Conservation (phyloP, 129 eudicot species). For the Ambrosia trifida region DNA sequence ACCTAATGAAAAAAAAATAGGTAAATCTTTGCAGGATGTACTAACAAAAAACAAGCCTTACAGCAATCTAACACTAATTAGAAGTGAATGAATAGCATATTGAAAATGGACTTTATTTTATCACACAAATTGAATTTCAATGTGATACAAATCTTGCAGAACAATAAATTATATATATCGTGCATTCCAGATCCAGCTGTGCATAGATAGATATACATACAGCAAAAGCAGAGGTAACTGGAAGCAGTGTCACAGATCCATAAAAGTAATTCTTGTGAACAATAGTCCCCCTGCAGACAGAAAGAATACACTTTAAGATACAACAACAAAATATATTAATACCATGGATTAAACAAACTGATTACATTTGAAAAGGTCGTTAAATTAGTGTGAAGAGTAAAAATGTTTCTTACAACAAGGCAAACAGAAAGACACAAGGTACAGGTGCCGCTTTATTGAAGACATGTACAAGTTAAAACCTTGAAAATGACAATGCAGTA, state of each 20-base stretch:
- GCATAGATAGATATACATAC: slow-evolving; percentile 42
- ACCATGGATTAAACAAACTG: background rate
- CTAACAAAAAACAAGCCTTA: background rate
- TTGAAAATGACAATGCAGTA: background rate
- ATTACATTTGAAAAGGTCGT: background rate
- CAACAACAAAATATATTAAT: slow-evolving; percentile 11
- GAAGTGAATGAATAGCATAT: background rate
- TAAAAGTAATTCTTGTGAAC: slow-evolving; percentile 88
- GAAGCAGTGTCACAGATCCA: slow-evolving; percentile 86
- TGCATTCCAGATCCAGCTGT: background rate
- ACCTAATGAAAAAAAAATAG: slow-evolving; percentile 44
- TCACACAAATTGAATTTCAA: background rate
- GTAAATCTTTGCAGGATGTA: slow-evolving; percentile 13
- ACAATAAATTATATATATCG: background rate
- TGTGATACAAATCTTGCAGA: slow-evolving; percentile 7
- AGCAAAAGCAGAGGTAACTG: slow-evolving; percentile 67
- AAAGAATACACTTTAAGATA: background rate
- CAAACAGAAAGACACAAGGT: background rate
- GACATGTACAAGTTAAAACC: background rate
- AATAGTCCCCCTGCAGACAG: slow-evolving; percentile 67
- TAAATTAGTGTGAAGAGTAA: background rate
- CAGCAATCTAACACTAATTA: slow-evolving; percentile 13
- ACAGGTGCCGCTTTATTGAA: slow-evolving; percentile 1
- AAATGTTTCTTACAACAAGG: slow-evolving; percentile 1
- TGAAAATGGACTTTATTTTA: background rate